Base-by-base conservation (phyloP, 2,329 filamentous ascomycete genomes). In the Endoconidiophora polonica region DNA sequence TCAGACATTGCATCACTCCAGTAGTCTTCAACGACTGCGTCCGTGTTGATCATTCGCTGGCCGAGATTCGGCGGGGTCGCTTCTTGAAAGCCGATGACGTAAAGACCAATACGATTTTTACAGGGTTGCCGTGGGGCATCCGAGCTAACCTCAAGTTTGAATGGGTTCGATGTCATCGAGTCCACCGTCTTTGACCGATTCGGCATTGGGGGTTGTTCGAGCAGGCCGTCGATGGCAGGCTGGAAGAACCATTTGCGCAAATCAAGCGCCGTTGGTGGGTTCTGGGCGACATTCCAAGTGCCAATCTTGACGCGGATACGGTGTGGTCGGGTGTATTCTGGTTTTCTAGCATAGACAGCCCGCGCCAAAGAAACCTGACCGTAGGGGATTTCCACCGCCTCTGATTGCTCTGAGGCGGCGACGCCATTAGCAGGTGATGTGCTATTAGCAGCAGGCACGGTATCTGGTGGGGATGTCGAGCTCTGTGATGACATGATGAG, bases 251-350 rank as follows among this genome's bases (percentile, higher is more conserved):
- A 98, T 29, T 76, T 77, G 5, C 78, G 83, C 4, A 98, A 68
- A 60, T 96, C 91, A 57, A 86, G 84, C 63, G 94, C 87, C 0
- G 86, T 87, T 22, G 84, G 86, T 10, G 84, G 78, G 56, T 83
- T 80, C 1, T 82, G 80, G 3, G 87, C 91, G 14, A 94, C 86
- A 64, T 98, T 98, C 91, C 91, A 98, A 0, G 85, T 83, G 40
- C 90, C 91, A 47, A 98, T 74, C 65, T 95, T 95, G 63, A 98
- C 76, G 56, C 80, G 81, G 57, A 94, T 77, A 46, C 74, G 74
- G 61, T 80, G 80, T 41, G 79, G 76, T 37, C 79, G 76, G 23
- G 83, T 81, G 62, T 88, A 98, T 62, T 96, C 88, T 45, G 75
- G 67, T 58, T 80, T 76, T 49, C 91, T 76, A 38, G 83, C 79